A percentile compares a stretch with the other conserved stretches of the same genome.
phyloP scores from a whole-genome alignment of 805 yeast genomes.

The Ogataea glucozyma region DNA sequence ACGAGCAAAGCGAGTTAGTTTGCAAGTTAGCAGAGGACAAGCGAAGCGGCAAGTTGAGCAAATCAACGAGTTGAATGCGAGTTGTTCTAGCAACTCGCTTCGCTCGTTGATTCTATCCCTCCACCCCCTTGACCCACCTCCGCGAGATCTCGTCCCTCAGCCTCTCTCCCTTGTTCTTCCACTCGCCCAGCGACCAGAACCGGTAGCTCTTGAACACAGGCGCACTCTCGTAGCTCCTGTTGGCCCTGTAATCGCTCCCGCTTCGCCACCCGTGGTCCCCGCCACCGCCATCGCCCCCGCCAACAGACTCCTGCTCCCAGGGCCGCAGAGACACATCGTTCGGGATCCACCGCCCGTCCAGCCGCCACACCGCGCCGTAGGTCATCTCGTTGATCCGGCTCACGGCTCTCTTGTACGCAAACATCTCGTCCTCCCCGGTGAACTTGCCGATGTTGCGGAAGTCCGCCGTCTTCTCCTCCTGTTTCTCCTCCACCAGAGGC shows the following conservation, averaged over 20 bases:
- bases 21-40: too few relatives aligned
- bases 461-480: constrained; percentile 31
- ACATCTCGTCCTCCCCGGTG: constrained; percentile 76
- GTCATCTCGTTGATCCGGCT: constrained; percentile 53
- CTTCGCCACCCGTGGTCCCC: background rate
- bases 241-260: constrained; percentile 13
- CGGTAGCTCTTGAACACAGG: constrained; percentile 48
- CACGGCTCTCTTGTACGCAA: constrained; percentile 71
- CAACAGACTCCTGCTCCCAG: constrained; percentile 60
- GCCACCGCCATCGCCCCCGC: background rate
- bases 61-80: too few relatives aligned
- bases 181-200: constrained; percentile 68
- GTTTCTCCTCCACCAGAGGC: constrained; percentile 17
- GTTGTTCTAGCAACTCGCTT: background rate
- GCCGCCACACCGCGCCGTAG: constrained; percentile 46
- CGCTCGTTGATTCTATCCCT: background rate
- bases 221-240: constrained; percentile 26
- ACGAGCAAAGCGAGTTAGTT: too few relatives aligned
- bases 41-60: too few relatives aligned
- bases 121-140: constrained; percentile 52
- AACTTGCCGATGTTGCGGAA: constrained; percentile 54
- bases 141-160: constrained; percentile 55
- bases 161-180: constrained; percentile 51
- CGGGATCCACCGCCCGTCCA: constrained; percentile 54
- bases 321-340: constrained; percentile 52